Base-by-base conservation (phyloP, 2,329 filamentous ascomycete genomes). In the Botrytis squamosa region DNA sequence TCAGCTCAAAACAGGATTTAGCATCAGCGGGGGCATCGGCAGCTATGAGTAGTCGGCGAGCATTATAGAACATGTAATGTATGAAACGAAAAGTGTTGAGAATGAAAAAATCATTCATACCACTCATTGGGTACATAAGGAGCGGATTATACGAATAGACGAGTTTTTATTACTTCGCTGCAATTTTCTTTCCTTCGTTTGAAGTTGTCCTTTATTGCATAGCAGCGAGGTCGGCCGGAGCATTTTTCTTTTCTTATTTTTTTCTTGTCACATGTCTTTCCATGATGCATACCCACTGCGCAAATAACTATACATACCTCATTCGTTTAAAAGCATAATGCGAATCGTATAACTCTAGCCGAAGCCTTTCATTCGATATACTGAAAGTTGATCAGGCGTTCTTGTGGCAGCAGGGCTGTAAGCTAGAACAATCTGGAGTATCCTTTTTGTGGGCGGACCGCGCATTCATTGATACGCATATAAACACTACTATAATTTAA, bases 11-110 rank as follows among this genome's bases (percentile, higher is more conserved):
- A 81, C 85, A 88, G 77, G 88, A 91, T 78, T 81, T 90, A 66
- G 88, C 88, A n/a, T 85, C 88, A 25, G 88, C 86, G 29, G 88
- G 88, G 66, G 88, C 88, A 46, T 86, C 86, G 33, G 88, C 84
- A 67, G 88, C 88, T 73, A 90, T 90, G 88, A 87, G 83, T 79
- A 85, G 87, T 52, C 74, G 72, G 57, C 59, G 70, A 25, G 44
- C 36, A 49, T 55, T 49, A 71, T 29, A 44, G 38, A 33, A 33
- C 3, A 69, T 69, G 33, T 57, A 36, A 65, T 65, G 70, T 64
- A 75, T 74, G 69, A 76, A 60, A 72, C 62, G 52, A 55, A 75
- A 69, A 60, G 71, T 71, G n/a, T 72, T 75, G 73, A 74, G 68
- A 42, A 71, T 55, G 72, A 69, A 71, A 57, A 29, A 49, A 67